A percentile compares a stretch with the other conserved stretches of the same genome.
Conservation (phyloP, 768 basidiomycete species). For the Boletus rufocinnamomeus region DNA sequence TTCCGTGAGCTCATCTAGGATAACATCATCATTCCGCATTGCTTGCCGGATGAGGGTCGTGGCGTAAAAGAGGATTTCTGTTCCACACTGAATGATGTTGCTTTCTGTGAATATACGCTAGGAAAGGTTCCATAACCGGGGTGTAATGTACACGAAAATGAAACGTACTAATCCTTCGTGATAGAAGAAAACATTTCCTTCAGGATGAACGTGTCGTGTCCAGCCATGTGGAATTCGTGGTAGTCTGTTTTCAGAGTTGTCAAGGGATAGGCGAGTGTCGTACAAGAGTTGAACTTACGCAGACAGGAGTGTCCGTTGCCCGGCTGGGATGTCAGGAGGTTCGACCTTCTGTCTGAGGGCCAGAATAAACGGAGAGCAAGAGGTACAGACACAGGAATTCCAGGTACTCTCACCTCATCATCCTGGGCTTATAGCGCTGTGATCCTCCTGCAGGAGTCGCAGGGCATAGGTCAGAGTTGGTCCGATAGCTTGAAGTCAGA, state of each 20-base stretch:
- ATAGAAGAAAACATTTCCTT: conserved; percentile 15
- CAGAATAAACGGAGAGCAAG: not conserved
- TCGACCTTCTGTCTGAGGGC: not conserved
- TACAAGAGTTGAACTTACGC: conserved; percentile 2
- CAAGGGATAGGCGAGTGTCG: too few relatives aligned
- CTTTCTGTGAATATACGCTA: conserved; percentile 21
- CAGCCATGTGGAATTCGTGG: not conserved
- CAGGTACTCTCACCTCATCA: not conserved
- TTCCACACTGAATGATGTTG: not conserved
- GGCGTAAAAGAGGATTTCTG: not conserved
- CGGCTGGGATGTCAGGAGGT: conserved; percentile 3
- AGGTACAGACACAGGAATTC: not conserved
- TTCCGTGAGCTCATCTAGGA: conserved; percentile 9
- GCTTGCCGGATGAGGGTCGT: conserved; percentile 12
- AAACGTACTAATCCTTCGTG: conserved; percentile 16
- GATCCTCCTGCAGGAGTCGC: conserved; percentile 15
- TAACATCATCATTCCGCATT: not conserved
- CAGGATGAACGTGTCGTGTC: conserved; percentile 19
- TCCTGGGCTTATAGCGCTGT: conserved; percentile 8
- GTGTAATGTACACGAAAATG: not conserved
- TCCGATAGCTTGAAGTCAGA: not conserved
- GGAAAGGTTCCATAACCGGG: not conserved
- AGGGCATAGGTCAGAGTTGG: not conserved
- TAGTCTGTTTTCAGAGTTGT: not conserved
- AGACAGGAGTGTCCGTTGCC: conserved; percentile 8